These are phyloP conservation scores for Coffea canephora DNA, from an alignment of 257 asterid genomes.

Conservation along the genomic window DNA sequence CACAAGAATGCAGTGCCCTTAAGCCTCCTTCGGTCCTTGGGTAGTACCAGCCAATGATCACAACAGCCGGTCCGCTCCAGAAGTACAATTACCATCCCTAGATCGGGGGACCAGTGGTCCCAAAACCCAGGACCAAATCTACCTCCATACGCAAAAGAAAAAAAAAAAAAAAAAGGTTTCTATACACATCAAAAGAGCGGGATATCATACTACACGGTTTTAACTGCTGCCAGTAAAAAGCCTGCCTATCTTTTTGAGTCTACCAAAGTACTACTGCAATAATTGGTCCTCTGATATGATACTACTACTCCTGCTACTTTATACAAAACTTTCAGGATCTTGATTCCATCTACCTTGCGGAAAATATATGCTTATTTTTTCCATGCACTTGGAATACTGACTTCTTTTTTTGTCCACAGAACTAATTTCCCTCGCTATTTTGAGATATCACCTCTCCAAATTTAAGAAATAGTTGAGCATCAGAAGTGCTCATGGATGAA, in stretches of 20 bases:
- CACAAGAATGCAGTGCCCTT: slow-evolving; percentile 12
- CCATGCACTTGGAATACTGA: neutral
- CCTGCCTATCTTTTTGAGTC: slow-evolving; percentile 19
- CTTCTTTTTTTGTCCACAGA: neutral
- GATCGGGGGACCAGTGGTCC: slow-evolving; percentile 7
- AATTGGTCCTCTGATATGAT: slow-evolving; percentile 9
- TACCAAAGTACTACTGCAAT: slow-evolving; percentile 17
- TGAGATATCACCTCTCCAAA: slow-evolving; percentile 81
- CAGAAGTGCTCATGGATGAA: slow-evolving; percentile 84
- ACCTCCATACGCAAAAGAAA: neutral
- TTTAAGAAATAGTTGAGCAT: slow-evolving; percentile 78
- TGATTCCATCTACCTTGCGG: neutral
- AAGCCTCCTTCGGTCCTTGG: slow-evolving; percentile 1
- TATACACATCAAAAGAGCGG: slow-evolving; percentile 6
- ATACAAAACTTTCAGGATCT: slow-evolving; percentile 14
- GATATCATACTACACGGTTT: neutral
- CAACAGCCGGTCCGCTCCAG: no score
- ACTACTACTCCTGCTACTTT: slow-evolving; percentile 1
- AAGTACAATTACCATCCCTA: no score
- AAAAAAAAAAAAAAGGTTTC: neutral
- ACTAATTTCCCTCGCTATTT: slow-evolving; percentile 40
- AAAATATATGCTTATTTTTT: neutral
- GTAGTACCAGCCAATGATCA: slow-evolving; percentile 3
- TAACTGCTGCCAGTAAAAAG: slow-evolving; percentile 6
- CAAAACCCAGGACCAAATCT: neutral